Evolutionary conservation across 305 asterid species (phyloP), one percentile per base, ranked within the genome.

Genomic region (Vinca major): DNA sequence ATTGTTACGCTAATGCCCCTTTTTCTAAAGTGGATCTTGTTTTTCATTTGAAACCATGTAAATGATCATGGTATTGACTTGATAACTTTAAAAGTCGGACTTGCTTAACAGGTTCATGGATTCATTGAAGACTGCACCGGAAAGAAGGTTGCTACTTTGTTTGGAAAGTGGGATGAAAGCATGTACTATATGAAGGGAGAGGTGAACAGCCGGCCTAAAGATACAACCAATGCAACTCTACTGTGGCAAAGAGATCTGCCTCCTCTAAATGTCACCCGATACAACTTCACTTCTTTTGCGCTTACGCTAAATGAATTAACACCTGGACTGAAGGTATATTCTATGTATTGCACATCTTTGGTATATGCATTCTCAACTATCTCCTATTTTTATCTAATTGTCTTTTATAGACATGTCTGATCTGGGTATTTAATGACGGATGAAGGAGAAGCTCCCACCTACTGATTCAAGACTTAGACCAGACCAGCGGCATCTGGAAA

Each of bases 381-480:
- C 68, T 71, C 70, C 51, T 73, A 39, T 74, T 66, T 67, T 58
- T 73, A 51, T 72, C 68, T 73, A 71, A 72, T 74, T 66, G 73
- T 75, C 63, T 74, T 78, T 63, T 81, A 72, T 78, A 75, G 79
- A 74, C 80, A 66, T 74, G 71, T 77, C 85, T 88, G 85, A 87
- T 81, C 72, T 75, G 75, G 56, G 68, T 79, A 62, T 83, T 79
- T 87, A 68, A 71, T 78, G 72, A 75, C 69, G 82, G 81, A 74
- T 86, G 78, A 78, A 92, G 98, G 97, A 90, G 84, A 90, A 85
- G 87, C 92, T 92, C 65, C 98, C 98, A 70, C 98, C 97, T 39
- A 92, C 98, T 43, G 98, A 92, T 78, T 90, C 98, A 52, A 88
- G 98, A 78, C 85, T 86, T 55, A 83, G 98, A 73, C 98, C 98